Percentiles rank a stretch among this genome's conserved stretches.
Evolutionary conservation across 164 flowering plant genomes (phyloP).

Genomic region (Vitis rupestris): DNA sequence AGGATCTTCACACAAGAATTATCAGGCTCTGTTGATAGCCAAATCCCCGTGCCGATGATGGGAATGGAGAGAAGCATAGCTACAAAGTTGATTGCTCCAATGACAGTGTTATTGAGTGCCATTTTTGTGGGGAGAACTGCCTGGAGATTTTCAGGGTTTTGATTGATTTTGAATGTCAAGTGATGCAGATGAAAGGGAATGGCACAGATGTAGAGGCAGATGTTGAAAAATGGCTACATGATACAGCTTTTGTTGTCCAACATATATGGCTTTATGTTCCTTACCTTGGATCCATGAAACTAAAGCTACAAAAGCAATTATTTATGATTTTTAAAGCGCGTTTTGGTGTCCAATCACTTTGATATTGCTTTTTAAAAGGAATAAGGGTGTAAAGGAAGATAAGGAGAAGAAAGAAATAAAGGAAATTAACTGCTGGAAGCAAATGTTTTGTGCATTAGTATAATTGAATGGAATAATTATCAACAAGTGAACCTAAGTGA

Average conservation of each 20-base stretch:
- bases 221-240: conserved; percentile 9
- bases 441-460: too few species aligned
- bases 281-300: conserved; percentile 18
- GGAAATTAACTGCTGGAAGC: conserved; percentile 4
- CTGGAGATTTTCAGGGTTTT: neutral
- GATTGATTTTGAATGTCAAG: neutral
- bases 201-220: neutral
- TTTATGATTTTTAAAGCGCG: neutral
- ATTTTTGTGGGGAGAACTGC: conserved; percentile 22
- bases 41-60: conserved; percentile 81
- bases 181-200: neutral
- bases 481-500: too few species aligned
- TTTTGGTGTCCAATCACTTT: conserved; percentile 1
- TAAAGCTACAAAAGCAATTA: conserved; percentile 31
- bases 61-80: conserved; percentile 86
- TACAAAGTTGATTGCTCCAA: conserved; percentile 79
- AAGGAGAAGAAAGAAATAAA: conserved; percentile 1
- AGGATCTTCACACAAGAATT: conserved; percentile 78
- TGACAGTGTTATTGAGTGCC: conserved; percentile 86
- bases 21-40: conserved; percentile 72
- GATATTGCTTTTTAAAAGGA: too few species aligned
- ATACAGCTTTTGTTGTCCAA: conserved; percentile 1
- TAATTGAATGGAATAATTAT: too few species aligned
- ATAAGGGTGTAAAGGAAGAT: too few species aligned
- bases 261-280: conserved; percentile 13